These are phyloP conservation scores for Ceratobasidium papillatum DNA, from an alignment of 1,284 basidiomycete genomes.

Conservation along the genomic window DNA sequence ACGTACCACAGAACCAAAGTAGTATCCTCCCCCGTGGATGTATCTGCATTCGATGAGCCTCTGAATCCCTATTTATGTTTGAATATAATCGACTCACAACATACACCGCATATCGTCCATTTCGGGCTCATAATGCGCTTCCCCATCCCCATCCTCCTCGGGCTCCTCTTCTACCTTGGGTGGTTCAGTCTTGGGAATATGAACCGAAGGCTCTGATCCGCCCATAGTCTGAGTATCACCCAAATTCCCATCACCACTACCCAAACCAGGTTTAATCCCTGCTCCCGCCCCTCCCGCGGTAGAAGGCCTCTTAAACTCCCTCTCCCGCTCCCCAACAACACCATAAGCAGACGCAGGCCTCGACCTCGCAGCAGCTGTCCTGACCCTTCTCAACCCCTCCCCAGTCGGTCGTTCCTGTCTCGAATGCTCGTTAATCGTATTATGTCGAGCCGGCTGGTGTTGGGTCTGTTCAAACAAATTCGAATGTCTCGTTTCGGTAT, in stretches of 20 bases:
- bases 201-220: background rate
- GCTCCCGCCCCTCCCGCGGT: background rate
- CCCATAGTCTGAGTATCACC: background rate
- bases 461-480: background rate
- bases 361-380: conserved; percentile 41
- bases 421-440: conserved; percentile 56
- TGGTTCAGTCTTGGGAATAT: background rate
- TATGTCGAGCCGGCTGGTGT: background rate
- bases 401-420: conserved; percentile 48
- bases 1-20: conserved; percentile 70
- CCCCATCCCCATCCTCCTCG: conserved; percentile 48
- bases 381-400: conserved; percentile 45
- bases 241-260: background rate
- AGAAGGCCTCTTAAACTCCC: background rate
- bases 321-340: conserved; percentile 24
- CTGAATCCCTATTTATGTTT: no score
- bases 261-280: no score
- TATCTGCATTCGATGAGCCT: conserved; percentile 61
- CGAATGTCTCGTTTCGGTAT: background rate
- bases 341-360: conserved; percentile 40
- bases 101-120: conserved; percentile 90
- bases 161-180: conserved; percentile 52
- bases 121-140: conserved; percentile 57
- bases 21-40: conserved; percentile 69
- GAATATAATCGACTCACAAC: conserved; percentile 40